Base-by-base conservation (phyloP, 164 flowering plant genomes). In the Pachysandra terminalis region DNA sequence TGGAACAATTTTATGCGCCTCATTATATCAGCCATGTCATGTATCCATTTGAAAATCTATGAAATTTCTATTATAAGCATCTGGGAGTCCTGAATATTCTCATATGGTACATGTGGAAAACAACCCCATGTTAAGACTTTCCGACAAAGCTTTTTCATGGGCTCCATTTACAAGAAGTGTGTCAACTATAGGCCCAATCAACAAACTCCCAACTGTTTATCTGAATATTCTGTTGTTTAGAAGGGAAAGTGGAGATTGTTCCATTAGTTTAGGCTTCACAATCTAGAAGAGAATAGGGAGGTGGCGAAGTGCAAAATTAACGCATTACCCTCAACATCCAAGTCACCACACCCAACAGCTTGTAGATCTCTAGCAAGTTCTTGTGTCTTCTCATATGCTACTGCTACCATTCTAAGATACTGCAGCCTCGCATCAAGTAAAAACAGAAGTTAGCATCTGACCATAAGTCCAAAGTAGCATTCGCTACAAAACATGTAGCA, bases 401-500 rank as follows among this genome's bases (percentile, higher is more conserved):
- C 90, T 35, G 97, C 97, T 64, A 96, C 82, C 86, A 93, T 78
- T 84, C 97, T 91, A 59, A 93, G 96, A 83, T 91, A 93, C 99
- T 96, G 88, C 77, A 80, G 49, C 64, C 74, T 57, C 78, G 67
- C 69, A 56, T 57, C 64, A 75, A 73, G 68, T 54, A 68, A 28
- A 19, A 71, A 65, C 59, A 73, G 13, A 70, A 60, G 71, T 77
- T 45, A 86, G 69, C 17, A 70, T 54, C 70, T 24, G 35, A 62
- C 40, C 27, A 15, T 54, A 37, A 54, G 16, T 24, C 75, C 56
- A 60, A 54, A 64, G 15, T 54, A 14, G 63, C 19, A 75, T 68
- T 17, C 13, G 15, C 15, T 63, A 32, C 22, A 16, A 51, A 57
- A 72, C 35, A 19, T 21, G 28, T 5, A 66, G 0, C 49, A 22